Percentiles rank a stretch among this genome's conserved stretches.
These are phyloP conservation scores for Blastobotrys attinorum DNA, from an alignment of 805 yeast species.

Conservation along the genomic window DNA sequence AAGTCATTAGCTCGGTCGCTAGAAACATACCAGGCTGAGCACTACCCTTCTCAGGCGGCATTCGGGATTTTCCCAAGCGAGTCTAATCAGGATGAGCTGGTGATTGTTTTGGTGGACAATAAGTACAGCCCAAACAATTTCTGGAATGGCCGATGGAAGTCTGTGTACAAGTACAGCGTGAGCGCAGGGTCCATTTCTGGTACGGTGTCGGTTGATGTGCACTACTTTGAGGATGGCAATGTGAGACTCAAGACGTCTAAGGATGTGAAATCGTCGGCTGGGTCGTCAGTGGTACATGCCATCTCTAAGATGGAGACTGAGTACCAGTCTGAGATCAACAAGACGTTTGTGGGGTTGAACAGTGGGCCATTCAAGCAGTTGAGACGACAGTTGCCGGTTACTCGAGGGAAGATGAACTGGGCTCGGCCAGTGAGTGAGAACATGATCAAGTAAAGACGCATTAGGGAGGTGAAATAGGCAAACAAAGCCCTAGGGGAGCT, in stretches of 20 bases:
- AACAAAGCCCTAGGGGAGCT: too few species aligned
- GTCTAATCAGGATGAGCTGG: constrained; percentile 24
- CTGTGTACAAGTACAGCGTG: constrained; percentile 45
- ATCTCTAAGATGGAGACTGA: constrained; percentile 52
- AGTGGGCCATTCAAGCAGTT: constrained; percentile 74
- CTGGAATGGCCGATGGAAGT: constrained; percentile 86
- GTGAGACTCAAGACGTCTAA: constrained; percentile 52
- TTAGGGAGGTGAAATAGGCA: too few species aligned
- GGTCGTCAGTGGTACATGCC: constrained; percentile 31
- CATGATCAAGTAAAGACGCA: not conserved
- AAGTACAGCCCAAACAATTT: constrained; percentile 67
- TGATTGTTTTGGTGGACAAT: constrained; percentile 59
- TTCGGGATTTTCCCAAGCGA: constrained; percentile 37
- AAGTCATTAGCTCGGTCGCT: constrained; percentile 8
- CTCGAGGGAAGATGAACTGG: constrained; percentile 90
- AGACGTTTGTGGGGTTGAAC: constrained; percentile 62
- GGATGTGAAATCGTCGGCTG: constrained; percentile 11
- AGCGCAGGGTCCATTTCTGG: constrained; percentile 39
- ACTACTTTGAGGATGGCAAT: constrained; percentile 94
- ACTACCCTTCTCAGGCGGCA: constrained; percentile 54
- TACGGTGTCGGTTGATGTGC: constrained; percentile 60
- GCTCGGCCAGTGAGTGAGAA: constrained; percentile 25
- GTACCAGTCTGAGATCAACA: constrained; percentile 52
- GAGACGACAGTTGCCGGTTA: constrained; percentile 87
- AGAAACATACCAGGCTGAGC: constrained; percentile 47